Conservation (phyloP, 106 monocot species). For the Amphibolis antarctica region DNA sequence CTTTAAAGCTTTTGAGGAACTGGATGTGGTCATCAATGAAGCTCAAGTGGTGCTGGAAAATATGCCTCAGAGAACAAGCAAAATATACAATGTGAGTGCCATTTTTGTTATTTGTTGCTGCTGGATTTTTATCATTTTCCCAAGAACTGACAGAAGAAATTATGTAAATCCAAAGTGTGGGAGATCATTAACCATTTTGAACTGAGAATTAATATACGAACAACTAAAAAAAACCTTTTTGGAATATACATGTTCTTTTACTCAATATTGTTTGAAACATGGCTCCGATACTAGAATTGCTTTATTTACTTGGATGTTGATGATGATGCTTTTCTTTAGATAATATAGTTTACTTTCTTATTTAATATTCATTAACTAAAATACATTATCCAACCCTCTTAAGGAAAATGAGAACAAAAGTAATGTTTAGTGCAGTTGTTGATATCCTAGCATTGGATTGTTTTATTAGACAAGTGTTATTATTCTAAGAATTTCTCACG, state of each 20-base stretch:
- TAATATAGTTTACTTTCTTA: not conserved
- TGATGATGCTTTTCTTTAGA: not conserved
- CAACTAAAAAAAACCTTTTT: too few relatives aligned
- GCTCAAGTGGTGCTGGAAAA: constrained; percentile 62
- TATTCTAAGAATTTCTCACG: too few relatives aligned
- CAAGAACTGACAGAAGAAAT: too few relatives aligned
- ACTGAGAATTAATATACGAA: too few relatives aligned
- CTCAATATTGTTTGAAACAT: not conserved
- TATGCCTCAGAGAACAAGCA: constrained; percentile 39
- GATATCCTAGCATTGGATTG: too few relatives aligned
- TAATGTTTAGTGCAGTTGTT: too few relatives aligned
- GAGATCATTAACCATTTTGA: too few relatives aligned
- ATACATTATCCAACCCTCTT: too few relatives aligned
- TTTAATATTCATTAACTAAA: too few relatives aligned
- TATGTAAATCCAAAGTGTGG: too few relatives aligned
- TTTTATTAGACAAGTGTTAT: too few relatives aligned
- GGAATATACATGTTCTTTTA: not conserved
- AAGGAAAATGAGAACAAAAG: too few relatives aligned
- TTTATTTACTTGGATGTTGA: not conserved
- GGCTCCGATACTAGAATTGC: not conserved
- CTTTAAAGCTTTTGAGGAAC: constrained; percentile 29
- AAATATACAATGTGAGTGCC: constrained; percentile 46
- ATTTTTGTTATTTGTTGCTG: not conserved
- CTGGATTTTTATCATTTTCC: not conserved
- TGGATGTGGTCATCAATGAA: constrained; percentile 45